Evolutionary conservation across 129 eudicot genomes (phyloP).

Genomic region (Tagetes erecta): DNA sequence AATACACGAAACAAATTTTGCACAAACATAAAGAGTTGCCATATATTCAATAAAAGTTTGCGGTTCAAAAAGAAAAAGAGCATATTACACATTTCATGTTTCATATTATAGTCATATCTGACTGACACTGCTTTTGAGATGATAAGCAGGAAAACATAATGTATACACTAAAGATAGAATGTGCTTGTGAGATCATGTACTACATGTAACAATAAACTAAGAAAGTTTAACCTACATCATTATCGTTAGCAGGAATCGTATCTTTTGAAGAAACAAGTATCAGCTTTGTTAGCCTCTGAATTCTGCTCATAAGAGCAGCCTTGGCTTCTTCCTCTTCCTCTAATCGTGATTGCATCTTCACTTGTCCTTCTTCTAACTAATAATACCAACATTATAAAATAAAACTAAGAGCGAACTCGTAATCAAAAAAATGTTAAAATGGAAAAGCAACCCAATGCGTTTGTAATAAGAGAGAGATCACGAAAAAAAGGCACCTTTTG

Average conservation of each 20-base stretch:
- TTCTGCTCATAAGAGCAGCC: slow-evolving; percentile 98
- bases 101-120: slow-evolving; percentile 17
- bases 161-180: slow-evolving; percentile 13
- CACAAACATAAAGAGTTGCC: no score
- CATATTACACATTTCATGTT: neutral
- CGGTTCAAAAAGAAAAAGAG: no score
- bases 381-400: slow-evolving; percentile 17
- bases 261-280: slow-evolving; percentile 95
- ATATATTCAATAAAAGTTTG: no score
- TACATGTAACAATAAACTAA: slow-evolving; percentile 5
- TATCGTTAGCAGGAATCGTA: slow-evolving; percentile 62
- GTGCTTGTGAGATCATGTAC: neutral
- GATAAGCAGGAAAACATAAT: slow-evolving; percentile 7
- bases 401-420: slow-evolving; percentile 5
- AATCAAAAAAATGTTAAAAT: slow-evolving; percentile 3
- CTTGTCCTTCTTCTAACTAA: slow-evolving; percentile 98
- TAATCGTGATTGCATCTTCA: slow-evolving; percentile 94
- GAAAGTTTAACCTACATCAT: slow-evolving; percentile 58
- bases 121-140: slow-evolving; percentile 10
- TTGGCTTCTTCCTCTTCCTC: slow-evolving; percentile 99
- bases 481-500: slow-evolving; percentile 59
- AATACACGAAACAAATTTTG: neutral
- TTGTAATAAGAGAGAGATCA: slow-evolving; percentile 8
- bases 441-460: slow-evolving; percentile 2
- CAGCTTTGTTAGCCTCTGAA: slow-evolving; percentile 93